Conservation (phyloP, 1,284 basidiomycete species). For the Boletellus deceptivus region DNA sequence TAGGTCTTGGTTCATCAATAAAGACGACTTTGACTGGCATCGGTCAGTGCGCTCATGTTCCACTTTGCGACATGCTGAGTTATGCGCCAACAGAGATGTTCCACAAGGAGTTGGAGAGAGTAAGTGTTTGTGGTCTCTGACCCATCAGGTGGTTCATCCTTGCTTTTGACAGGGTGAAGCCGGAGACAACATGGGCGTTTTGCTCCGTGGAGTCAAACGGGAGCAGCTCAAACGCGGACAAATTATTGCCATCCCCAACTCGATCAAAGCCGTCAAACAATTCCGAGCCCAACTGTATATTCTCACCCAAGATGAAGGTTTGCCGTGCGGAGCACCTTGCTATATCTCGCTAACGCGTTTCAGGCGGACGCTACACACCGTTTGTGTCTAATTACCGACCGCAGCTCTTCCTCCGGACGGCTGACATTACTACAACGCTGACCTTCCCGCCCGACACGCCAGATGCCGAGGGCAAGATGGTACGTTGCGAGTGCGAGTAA, state of each 20-base stretch:
- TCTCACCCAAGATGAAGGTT: conserved; percentile 89
- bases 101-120: conserved; percentile 98
- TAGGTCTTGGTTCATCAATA: conserved; percentile 81
- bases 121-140: conserved; percentile 32
- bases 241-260: conserved; percentile 86
- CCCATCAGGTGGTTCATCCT: neutral
- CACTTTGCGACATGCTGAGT: conserved; percentile 9
- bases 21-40: conserved; percentile 98
- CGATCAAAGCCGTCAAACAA: conserved; percentile 94
- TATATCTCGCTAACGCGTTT: conserved; percentile 1
- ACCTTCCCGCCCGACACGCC: conserved; percentile 84
- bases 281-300: conserved; percentile 94
- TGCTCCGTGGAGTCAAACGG: conserved; percentile 96
- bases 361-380: conserved; percentile 90
- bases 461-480: conserved; percentile 83
- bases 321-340: neutral
- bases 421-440: conserved; percentile 87
- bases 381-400: conserved; percentile 98
- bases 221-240: conserved; percentile 95
- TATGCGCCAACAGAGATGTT: conserved; percentile 79
- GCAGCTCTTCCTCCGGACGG: conserved; percentile 95
- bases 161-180: conserved; percentile 73
- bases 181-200: conserved; percentile 99
- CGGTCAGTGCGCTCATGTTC: conserved; percentile 47
- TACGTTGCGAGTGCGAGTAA: conserved; percentile 21